phyloP scores from a whole-genome alignment of 148 eudicot species.

The Simmondsia chinensis region DNA sequence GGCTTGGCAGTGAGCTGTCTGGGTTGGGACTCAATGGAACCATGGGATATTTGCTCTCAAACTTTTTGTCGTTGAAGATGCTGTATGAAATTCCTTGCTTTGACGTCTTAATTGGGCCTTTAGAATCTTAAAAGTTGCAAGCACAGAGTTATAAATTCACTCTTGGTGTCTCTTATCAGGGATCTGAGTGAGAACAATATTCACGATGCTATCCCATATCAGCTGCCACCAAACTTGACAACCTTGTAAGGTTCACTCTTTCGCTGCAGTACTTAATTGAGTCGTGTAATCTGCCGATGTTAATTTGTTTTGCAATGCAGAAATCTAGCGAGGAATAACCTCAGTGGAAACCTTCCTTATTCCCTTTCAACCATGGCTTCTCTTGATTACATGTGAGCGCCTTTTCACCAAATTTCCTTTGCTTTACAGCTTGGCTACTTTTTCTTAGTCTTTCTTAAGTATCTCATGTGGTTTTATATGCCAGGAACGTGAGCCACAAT shows the following conservation, averaged over 20 bases:
- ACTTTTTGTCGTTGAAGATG: conserved; percentile 49
- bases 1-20: conserved; percentile 55
- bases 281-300: background rate
- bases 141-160: conserved; percentile 4
- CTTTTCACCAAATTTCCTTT: background rate
- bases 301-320: conserved; percentile 33
- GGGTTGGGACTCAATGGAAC: conserved; percentile 74
- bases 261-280: no score
- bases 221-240: conserved; percentile 81
- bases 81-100: conserved; percentile 36
- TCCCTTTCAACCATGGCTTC: conserved; percentile 55
- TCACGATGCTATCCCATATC: conserved; percentile 78
- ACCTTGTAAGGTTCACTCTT: conserved; percentile 53
- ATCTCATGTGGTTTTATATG: conserved; percentile 9
- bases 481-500: conserved; percentile 77
- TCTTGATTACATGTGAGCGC: conserved; percentile 63
- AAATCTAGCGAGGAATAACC: conserved; percentile 73
- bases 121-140: no score
- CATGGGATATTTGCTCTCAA: conserved; percentile 76
- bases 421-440: background rate
- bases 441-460: conserved; percentile 9
- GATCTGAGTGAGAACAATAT: conserved; percentile 82
- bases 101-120: background rate
- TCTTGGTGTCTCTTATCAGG: conserved; percentile 38
- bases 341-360: conserved; percentile 73